These are phyloP conservation scores for Xenoacremonium recifei DNA, from an alignment of 2,329 filamentous ascomycete genomes.

Conservation along the genomic window DNA sequence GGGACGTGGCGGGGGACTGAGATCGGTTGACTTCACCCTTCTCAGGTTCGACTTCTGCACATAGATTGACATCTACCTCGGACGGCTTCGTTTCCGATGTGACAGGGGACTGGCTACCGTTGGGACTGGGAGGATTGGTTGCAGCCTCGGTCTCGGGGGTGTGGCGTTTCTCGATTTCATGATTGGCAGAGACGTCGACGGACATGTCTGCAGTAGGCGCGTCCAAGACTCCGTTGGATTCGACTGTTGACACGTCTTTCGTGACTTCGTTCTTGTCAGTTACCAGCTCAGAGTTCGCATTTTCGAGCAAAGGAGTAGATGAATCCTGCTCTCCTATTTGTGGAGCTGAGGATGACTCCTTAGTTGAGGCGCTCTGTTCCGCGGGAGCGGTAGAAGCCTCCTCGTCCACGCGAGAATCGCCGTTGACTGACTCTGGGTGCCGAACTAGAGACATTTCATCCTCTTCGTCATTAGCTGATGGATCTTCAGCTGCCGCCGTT, in stretches of 20 bases:
- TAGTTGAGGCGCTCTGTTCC: too few relatives aligned
- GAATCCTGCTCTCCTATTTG: too few relatives aligned
- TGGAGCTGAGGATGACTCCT: too few relatives aligned
- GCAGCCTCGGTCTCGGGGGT: conserved; percentile 43
- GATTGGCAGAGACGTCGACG: not conserved
- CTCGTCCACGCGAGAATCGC: conserved; percentile 1
- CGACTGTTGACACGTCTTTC: too few relatives aligned
- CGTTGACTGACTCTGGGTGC: conserved; percentile 25
- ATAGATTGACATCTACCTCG: conserved; percentile 44
- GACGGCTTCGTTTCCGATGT: conserved; percentile 52
- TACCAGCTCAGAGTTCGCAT: too few relatives aligned
- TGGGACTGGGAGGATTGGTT: conserved; percentile 43
- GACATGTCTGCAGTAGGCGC: not conserved
- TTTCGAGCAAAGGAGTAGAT: too few relatives aligned
- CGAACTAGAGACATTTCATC: conserved; percentile 34
- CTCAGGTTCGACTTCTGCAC: conserved; percentile 33
- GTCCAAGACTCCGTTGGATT: too few relatives aligned
- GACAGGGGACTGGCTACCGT: conserved; percentile 46
- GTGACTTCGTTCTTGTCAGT: too few relatives aligned
- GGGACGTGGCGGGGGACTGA: conserved; percentile 28
- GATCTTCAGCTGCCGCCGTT: not conserved
- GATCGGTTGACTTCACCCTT: conserved; percentile 31
- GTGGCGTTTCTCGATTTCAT: conserved; percentile 27
- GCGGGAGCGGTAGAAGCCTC: not conserved
- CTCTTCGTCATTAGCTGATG: conserved; percentile 22